These are phyloP conservation scores for Vicia faba DNA, from an alignment of 306 rosid genomes.

Conservation along the genomic window DNA sequence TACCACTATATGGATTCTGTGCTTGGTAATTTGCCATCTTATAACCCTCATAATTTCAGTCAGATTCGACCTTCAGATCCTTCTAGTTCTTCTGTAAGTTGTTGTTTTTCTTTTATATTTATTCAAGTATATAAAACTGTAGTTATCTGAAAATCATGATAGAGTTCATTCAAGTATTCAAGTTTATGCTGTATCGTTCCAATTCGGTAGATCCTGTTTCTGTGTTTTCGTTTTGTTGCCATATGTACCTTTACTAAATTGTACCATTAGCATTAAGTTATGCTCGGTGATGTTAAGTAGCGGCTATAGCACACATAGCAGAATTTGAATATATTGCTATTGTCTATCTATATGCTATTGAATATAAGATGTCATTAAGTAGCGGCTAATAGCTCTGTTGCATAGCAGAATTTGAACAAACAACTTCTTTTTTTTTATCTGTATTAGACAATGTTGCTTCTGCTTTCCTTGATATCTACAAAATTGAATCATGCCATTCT, in stretches of 20 bases:
- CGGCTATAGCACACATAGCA: too few species aligned
- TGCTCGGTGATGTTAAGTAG: too few species aligned
- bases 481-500: slow-evolving; percentile 2
- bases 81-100: slow-evolving; percentile 78
- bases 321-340: too few species aligned
- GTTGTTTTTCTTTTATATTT: not conserved
- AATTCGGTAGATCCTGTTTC: slow-evolving; percentile 16
- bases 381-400: too few species aligned
- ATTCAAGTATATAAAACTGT: slow-evolving; percentile 30
- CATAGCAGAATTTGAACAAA: too few species aligned
- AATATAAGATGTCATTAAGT: too few species aligned
- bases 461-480: too few species aligned
- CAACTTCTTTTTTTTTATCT: too few species aligned
- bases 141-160: slow-evolving; percentile 35
- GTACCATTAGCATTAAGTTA: too few species aligned
- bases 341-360: too few species aligned
- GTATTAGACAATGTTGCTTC: too few species aligned
- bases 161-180: not conserved
- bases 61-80: slow-evolving; percentile 91
- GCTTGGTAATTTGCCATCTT: slow-evolving; percentile 87
- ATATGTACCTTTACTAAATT: too few species aligned
- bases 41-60: slow-evolving; percentile 93
- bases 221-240: not conserved
- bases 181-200: slow-evolving; percentile 26
- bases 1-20: slow-evolving; percentile 65